Base-by-base conservation (phyloP, 345 rosid species). In the rapeseed (Brassica napus) region DNA sequence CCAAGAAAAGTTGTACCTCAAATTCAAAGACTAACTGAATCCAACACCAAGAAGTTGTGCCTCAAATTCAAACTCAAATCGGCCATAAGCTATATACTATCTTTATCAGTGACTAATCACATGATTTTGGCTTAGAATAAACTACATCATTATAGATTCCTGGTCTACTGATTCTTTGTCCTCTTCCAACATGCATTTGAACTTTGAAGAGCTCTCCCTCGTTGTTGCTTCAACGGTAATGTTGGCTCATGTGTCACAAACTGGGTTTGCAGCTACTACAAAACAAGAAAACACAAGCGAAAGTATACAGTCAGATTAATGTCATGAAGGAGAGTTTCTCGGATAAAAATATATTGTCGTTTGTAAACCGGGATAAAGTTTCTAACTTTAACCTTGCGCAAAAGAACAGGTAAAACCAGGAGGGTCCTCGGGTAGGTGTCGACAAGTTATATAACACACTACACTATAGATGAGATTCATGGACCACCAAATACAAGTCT, bases 371-470 rank as follows among this genome's bases (percentile, higher is more conserved):
- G 24, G 23, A 68, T 21, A 68, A 76, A 39, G 62, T 68, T 7
- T 15, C 11, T 18, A 69, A 62, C 80, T 69, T 77, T 69, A 69
- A 69, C 35, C 67, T 68, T 44, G 10, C 4, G 74, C 24, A 69
- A 76, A 69, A 44, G 62, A 76, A 31, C 7, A 66, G 42, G 58
- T 76, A 59, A 60, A 76, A 68, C 11, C 18, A 21, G 69, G 12
- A 75, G 78, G 78, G 72, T 54, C 78, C 80, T 69, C 54, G 16
- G 47, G 2, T 69, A 68, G 74, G 74, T 77, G 74, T 69, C 64
- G 63, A 68, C 15, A 59, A 37, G 35, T 42, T 39, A 76, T 69
- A 31, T 65, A 54, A 75, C 12, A 62, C 15, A 65, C 30, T 23
- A 65, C 57, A 49, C 18, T 49, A 14, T 49, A 52, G 57, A 52